Percentiles rank a stretch among this genome's conserved stretches.
phyloP scores from a whole-genome alignment of 495 filamentous ascomycete species.

The Pyronema domesticum region DNA sequence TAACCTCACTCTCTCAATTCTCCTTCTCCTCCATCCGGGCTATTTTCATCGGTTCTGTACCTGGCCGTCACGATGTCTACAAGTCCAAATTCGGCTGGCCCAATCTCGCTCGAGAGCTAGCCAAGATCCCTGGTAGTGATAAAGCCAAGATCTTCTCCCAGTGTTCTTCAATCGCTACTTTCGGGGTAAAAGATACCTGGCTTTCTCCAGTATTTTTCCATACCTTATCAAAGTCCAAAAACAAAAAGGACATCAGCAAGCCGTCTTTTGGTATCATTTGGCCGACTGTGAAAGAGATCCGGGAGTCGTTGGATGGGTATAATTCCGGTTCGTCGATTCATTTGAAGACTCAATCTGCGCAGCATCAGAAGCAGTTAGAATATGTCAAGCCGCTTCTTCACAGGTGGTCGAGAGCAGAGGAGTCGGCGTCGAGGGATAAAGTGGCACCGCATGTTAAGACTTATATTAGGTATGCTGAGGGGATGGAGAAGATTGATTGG shows the following conservation, averaged over 20 bases:
- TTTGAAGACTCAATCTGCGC: conserved; percentile 47
- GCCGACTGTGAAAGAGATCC: conserved; percentile 61
- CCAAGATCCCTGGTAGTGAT: conserved; percentile 29
- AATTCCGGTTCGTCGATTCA: conserved; percentile 64
- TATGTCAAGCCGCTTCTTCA: conserved; percentile 53
- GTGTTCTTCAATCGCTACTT: conserved; percentile 66
- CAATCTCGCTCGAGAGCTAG: conserved; percentile 43
- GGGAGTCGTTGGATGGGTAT: conserved; percentile 65
- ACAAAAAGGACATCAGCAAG: conserved; percentile 23
- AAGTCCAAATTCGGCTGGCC: conserved; percentile 44
- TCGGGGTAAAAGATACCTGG: conserved; percentile 61
- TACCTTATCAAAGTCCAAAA: conserved; percentile 26
- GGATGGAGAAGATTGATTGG: conserved; percentile 50
- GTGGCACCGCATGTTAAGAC: conserved; percentile 88
- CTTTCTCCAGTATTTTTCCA: conserved; percentile 46
- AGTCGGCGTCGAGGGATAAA: conserved; percentile 40
- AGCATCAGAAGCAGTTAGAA: conserved; percentile 55
- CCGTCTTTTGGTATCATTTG: conserved; percentile 48
- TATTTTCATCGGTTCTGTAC: conserved; percentile 58
- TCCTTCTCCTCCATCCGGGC: conserved; percentile 57
- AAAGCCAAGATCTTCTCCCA: conserved; percentile 41
- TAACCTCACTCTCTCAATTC: conserved; percentile 39
- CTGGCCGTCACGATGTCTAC: conserved; percentile 40
- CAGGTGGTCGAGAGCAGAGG: conserved; percentile 8
- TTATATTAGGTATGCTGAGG: conserved; percentile 44